These are phyloP conservation scores for Lichtheimia corymbifera DNA, from an alignment of 371 early-diverging fungal genomes.

Conservation along the genomic window DNA sequence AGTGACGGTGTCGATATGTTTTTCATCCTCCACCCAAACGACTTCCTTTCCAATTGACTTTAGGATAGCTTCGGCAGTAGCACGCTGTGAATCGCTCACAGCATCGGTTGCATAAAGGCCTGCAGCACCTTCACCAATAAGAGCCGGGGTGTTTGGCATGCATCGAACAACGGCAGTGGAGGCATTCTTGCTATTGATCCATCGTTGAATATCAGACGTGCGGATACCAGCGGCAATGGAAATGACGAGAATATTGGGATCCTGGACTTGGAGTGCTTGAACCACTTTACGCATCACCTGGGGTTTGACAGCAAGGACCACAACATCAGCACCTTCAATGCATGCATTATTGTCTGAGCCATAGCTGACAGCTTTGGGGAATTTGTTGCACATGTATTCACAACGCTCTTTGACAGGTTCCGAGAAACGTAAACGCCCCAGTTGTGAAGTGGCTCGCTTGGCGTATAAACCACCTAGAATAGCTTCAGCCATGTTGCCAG, in stretches of 20 bases:
- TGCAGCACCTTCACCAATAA: conserved; percentile 86
- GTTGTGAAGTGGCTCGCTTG: not conserved
- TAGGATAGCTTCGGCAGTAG: conserved; percentile 66
- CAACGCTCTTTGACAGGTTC: conserved; percentile 77
- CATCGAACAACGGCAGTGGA: conserved; percentile 73
- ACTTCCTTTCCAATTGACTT: conserved; percentile 73
- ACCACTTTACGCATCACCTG: conserved; percentile 80
- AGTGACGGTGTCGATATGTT: conserved; percentile 85
- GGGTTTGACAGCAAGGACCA: conserved; percentile 91
- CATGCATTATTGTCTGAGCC: conserved; percentile 44
- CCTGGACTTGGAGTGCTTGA: conserved; percentile 36
- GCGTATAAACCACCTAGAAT: conserved; percentile 85
- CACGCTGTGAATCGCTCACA: conserved; percentile 64
- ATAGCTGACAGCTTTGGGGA: conserved; percentile 49
- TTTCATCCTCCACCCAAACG: conserved; percentile 80
- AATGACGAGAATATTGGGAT: conserved; percentile 60
- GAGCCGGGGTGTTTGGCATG: conserved; percentile 95
- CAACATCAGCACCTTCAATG: conserved; percentile 65
- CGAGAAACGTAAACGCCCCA: conserved; percentile 70
- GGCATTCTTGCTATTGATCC: conserved; percentile 50
- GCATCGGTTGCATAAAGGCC: conserved; percentile 75
- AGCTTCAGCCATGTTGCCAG: conserved; percentile 94
- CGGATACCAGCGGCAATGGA: conserved; percentile 92
- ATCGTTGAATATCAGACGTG: conserved; percentile 69
- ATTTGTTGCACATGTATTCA: conserved; percentile 64